These are phyloP conservation scores for Xylaria telfairii DNA, from an alignment of 495 filamentous ascomycete species.

Conservation along the genomic window DNA sequence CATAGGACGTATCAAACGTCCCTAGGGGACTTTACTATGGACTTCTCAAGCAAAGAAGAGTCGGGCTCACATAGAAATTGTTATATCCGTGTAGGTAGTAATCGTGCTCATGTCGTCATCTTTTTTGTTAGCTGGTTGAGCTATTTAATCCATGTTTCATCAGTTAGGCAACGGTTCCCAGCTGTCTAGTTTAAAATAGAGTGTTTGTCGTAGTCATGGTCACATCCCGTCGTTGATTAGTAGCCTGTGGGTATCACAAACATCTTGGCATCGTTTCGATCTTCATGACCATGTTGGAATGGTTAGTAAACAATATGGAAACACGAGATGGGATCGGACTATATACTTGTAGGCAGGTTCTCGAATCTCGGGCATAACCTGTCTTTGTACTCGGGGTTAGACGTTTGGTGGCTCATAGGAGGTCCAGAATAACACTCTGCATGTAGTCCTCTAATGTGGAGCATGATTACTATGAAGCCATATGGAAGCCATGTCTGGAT, in stretches of 20 bases:
- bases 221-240: neutral
- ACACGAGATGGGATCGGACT: neutral
- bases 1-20: neutral
- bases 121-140: neutral
- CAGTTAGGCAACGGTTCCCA: neutral
- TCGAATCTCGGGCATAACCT: neutral
- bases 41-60: neutral
- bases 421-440: neutral
- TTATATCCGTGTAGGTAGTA: neutral
- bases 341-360: neutral
- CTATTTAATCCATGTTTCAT: neutral
- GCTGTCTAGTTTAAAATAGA: neutral
- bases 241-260: neutral
- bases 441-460: conserved; percentile 13
- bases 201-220: neutral
- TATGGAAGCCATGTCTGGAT: conserved; percentile 5
- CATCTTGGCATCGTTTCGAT: neutral
- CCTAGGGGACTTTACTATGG: neutral
- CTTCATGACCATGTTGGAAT: neutral
- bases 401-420: neutral
- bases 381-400: neutral
- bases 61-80: neutral
- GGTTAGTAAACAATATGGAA: neutral
- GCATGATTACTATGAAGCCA: conserved; percentile 23
- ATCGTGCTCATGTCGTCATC: neutral